These are phyloP conservation scores for Silene uniflora DNA, from an alignment of 148 eudicot species.

Conservation along the genomic window DNA sequence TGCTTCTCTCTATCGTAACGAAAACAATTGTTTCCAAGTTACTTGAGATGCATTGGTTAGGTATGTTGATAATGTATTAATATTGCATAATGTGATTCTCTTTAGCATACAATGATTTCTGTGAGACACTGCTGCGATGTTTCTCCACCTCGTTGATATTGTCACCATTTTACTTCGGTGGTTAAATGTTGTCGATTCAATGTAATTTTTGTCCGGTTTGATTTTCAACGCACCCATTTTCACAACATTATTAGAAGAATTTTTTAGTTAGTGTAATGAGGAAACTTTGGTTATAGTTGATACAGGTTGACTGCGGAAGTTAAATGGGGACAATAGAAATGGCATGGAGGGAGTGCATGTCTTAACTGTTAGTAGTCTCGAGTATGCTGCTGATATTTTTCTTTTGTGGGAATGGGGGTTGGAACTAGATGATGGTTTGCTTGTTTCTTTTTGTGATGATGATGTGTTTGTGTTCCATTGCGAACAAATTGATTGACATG, in stretches of 20 bases:
- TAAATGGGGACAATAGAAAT: no score
- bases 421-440: background rate
- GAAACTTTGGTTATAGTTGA: no score
- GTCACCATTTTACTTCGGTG: background rate
- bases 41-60: background rate
- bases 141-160: background rate
- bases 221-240: background rate
- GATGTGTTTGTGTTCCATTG: background rate
- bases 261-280: no score
- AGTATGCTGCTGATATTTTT: background rate
- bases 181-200: background rate
- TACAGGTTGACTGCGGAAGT: no score
- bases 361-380: background rate
- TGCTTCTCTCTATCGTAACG: background rate
- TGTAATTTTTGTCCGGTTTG: background rate
- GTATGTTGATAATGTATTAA: background rate
- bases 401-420: background rate
- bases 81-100: background rate
- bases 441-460: background rate
- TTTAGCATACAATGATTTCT: background rate
- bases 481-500: background rate
- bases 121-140: background rate
- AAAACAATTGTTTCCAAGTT: background rate
- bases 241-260: background rate
- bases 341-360: background rate